Evolutionary conservation across 1,284 basidiomycete genomes (phyloP), one percentile per base, ranked within the genome.

Genomic region (Boletus albobrunnescens): DNA sequence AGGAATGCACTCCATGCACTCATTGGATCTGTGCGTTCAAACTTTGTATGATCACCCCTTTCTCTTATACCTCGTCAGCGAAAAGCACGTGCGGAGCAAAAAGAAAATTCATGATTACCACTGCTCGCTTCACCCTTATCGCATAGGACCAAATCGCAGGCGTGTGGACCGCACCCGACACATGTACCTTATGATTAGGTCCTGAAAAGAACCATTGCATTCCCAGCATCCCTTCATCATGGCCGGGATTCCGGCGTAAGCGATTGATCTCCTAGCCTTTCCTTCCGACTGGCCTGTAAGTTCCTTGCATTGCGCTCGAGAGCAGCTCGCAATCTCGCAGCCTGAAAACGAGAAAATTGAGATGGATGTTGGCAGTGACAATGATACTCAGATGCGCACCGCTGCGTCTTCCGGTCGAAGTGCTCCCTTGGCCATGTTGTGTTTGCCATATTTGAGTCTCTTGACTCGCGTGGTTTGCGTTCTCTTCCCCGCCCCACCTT

Each of bases 381-480:
- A 39, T 9, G 19, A 23, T 17, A 31, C 32, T 24, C 16, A 38
- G 22, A 26, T 45, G 49, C 81, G 20, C 65, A 87, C 87, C 41
- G 87, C 85, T 44, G 82, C 85, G 63, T 90, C 87, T 62, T 91
- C 87, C 1, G 85, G 83, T 40, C 82, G 73, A 52, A 87, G 63
- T 1, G 87, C 87, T 6, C 87, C 87, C 64, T 90, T 89, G 2
- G 88, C 87, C 85, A 88, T 88, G 59, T 90, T 90, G 56, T 90
- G 84, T 57, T 86, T 89, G 9, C 85, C 81, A 31, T 76, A 73
- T 50, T 81, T 73, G 14, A 79, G 66, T 52, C 74, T 78, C 46
- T 73, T 69, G 54, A 59, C 61, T 48, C 71, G 62, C 26, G 69
- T 69, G 16, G 65, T 59, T 44, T 71, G 56, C 52, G 71, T 76